A percentile compares a stretch with the other conserved stretches of the same genome.
Conservation (phyloP, 345 rosid genomes). For the Rubroshorea leprosula region DNA sequence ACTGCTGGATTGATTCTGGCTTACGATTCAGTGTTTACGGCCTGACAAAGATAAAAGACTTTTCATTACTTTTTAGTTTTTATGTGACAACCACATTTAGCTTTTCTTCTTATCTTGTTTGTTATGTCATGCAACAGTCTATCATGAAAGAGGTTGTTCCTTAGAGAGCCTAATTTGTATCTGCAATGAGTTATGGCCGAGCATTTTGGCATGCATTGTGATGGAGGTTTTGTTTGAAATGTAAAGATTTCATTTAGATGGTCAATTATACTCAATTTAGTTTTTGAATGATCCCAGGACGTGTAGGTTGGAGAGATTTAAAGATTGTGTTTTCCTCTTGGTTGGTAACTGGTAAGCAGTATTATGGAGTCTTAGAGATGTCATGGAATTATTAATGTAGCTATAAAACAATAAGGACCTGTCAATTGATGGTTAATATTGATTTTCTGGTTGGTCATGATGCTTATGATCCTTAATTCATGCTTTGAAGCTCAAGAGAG, state of each 20-base stretch:
- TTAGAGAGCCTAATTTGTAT: not conserved
- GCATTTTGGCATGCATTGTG: not conserved
- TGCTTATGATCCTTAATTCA: not conserved
- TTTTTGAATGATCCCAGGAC: not conserved
- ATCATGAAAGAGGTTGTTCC: not conserved
- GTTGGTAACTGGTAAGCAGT: not conserved
- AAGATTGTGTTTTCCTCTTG: constrained; percentile 5
- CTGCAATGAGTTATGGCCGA: not conserved
- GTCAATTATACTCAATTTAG: not conserved
- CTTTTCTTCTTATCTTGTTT: not conserved
- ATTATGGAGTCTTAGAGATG: not conserved
- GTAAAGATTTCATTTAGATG: not conserved
- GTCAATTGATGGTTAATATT: not conserved
- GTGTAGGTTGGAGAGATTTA: not conserved
- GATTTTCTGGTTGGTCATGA: not conserved
- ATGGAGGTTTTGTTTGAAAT: not conserved
- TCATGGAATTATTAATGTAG: constrained; percentile 5
- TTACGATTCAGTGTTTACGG: not conserved
- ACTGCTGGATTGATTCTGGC: not conserved
- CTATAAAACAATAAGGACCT: not conserved
- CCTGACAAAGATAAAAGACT: not conserved
- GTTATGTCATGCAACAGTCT: not conserved
- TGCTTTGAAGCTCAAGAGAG: not conserved
- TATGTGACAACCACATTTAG: not conserved
- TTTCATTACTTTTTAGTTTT: not conserved